These are phyloP conservation scores for Exophiala viscosa DNA, from an alignment of 2,329 filamentous ascomycete genomes.

Conservation along the genomic window DNA sequence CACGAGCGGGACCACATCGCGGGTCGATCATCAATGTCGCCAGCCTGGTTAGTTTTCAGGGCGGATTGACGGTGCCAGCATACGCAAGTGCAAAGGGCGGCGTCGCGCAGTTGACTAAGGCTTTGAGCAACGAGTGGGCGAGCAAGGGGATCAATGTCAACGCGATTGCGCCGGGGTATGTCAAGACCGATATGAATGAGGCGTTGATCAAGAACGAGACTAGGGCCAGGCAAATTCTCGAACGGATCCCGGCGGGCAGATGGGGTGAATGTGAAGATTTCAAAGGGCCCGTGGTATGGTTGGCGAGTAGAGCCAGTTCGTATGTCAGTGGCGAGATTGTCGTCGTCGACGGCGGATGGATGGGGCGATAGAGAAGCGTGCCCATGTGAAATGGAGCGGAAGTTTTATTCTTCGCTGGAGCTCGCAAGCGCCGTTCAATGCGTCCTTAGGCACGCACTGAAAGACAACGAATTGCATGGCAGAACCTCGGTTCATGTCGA, in stretches of 20 bases:
- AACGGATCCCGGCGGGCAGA: conserved; percentile 75
- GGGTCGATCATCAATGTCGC: conserved; percentile 74
- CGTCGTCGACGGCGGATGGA: conserved; percentile 56
- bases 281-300: conserved; percentile 48
- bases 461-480: no score
- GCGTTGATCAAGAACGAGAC: conserved; percentile 70
- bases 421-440: conserved; percentile 7
- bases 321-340: conserved; percentile 49
- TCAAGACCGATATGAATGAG: conserved; percentile 87
- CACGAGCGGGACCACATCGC: conserved; percentile 39
- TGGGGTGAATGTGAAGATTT: conserved; percentile 65
- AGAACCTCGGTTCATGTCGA: no score
- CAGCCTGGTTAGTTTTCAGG: conserved; percentile 76
- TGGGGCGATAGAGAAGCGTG: no score
- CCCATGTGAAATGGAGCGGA: no score
- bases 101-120: conserved; percentile 79
- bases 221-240: conserved; percentile 68
- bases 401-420: conserved; percentile 9
- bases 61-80: conserved; percentile 80
- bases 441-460: no score
- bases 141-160: conserved; percentile 75
- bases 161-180: conserved; percentile 83
- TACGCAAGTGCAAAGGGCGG: conserved; percentile 85
- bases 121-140: conserved; percentile 82
- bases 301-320: conserved; percentile 44